phyloP scores from a whole-genome alignment of 371 early-diverging fungal species.

The Nematocida sp. region DNA sequence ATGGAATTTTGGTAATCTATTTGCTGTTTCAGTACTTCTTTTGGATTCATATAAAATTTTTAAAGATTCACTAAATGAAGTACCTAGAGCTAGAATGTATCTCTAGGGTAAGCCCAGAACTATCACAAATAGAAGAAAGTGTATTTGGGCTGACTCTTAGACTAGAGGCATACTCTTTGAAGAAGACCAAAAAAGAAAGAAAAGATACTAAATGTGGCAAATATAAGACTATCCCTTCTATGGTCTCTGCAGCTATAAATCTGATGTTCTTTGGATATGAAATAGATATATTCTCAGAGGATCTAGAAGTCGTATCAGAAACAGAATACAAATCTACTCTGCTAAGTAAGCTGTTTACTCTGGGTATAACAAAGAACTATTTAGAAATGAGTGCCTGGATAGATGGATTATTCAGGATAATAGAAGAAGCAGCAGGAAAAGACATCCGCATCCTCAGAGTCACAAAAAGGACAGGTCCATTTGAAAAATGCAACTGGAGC shows the following conservation, averaged over 20 bases:
- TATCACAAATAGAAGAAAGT: conserved; percentile 34
- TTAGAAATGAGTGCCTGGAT: conserved; percentile 37
- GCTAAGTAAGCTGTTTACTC: conserved; percentile 33
- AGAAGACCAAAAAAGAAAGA: conserved; percentile 42
- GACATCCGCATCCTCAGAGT: conserved; percentile 16
- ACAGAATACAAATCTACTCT: conserved; percentile 18
- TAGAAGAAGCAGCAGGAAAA: conserved; percentile 12
- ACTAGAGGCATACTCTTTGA: conserved; percentile 46
- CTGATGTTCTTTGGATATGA: conserved; percentile 42
- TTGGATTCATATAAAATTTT: conserved; percentile 42
- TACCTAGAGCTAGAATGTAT: conserved; percentile 45
- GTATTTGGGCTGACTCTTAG: conserved; percentile 18
- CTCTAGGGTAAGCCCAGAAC: conserved; percentile 1
- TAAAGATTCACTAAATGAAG: conserved; percentile 29
- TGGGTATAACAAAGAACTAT: conserved; percentile 42
- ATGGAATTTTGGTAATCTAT: conserved; percentile 26
- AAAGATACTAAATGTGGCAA: conserved; percentile 14
- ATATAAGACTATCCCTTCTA: conserved; percentile 20
- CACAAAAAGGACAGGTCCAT: conserved; percentile 1
- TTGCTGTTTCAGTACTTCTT: conserved; percentile 17
- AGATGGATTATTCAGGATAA: conserved; percentile 12
- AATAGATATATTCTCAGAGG: background rate
- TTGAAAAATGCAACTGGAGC: conserved; percentile 45
- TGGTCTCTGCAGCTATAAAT: conserved; percentile 39
- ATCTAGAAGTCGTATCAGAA: conserved; percentile 4